Percentiles rank a stretch among this genome's conserved stretches.
phyloP scores from a whole-genome alignment of 208 protist genomes.

The Lotmaria passim region DNA sequence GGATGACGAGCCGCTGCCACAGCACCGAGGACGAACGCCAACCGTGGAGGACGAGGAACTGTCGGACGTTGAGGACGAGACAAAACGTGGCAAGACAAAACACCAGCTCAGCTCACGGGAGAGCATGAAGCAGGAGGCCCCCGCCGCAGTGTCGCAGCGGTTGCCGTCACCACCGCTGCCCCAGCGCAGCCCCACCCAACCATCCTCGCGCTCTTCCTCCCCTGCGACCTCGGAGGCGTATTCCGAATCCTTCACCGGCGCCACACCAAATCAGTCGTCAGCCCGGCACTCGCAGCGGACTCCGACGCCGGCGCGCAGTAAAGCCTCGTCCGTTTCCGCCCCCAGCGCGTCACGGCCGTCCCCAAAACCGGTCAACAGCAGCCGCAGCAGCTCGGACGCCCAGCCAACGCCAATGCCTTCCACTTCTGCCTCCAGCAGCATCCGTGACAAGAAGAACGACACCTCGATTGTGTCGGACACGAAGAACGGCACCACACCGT shows the following conservation, averaged over 20 bases:
- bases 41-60: constrained; percentile 8
- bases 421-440: not conserved
- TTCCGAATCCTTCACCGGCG: constrained; percentile 6
- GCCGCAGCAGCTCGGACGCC: not conserved
- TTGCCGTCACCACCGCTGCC: not conserved
- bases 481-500: constrained; percentile 16
- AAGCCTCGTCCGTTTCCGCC: not conserved
- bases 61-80: constrained; percentile 7
- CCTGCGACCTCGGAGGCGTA: not conserved
- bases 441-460: not conserved
- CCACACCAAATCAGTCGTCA: not conserved
- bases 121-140: constrained; percentile 13
- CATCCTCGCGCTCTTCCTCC: not conserved
- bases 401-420: not conserved
- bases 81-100: not conserved
- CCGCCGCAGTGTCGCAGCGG: too few relatives aligned
- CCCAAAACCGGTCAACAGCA: not conserved
- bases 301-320: not conserved
- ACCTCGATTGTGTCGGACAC: not conserved
- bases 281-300: not conserved
- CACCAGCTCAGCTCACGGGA: not conserved
- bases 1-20: constrained; percentile 20
- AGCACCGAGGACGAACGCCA: not conserved
- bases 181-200: not conserved
- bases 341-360: not conserved